A percentile compares a stretch with the other conserved stretches of the same genome.
Evolutionary conservation across 768 basidiomycete species (phyloP).

Genomic region (Lepiota brunneoincarnata): DNA sequence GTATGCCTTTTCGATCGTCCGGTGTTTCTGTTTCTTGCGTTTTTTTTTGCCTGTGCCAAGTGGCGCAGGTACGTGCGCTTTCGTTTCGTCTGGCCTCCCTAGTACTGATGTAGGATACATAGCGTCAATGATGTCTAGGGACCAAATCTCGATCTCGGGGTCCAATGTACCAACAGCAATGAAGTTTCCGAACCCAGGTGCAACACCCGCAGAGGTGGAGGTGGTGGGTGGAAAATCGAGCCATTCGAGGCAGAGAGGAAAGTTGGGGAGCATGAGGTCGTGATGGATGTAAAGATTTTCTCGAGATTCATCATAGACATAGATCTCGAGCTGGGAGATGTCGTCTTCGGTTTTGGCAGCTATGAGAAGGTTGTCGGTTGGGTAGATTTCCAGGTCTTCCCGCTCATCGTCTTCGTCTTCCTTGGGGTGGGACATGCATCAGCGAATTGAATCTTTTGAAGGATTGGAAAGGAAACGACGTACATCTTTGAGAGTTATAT

Average conservation of each 20-base stretch:
- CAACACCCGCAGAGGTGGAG: too few species aligned
- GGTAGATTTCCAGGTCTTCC: constrained; percentile 83
- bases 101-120: constrained; percentile 93
- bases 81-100: constrained; percentile 82
- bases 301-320: constrained; percentile 90
- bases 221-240: constrained; percentile 87
- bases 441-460: constrained; percentile 10
- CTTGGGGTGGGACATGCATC: constrained; percentile 30
- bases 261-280: constrained; percentile 95
- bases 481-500: constrained; percentile 94
- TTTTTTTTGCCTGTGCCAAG: constrained; percentile 97
- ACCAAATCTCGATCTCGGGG: constrained; percentile 99
- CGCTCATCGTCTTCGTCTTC: constrained; percentile 81
- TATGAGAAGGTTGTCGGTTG: constrained; percentile 91
- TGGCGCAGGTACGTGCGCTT: constrained; percentile 73
- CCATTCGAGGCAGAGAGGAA: constrained; percentile 99
- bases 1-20: constrained; percentile 56
- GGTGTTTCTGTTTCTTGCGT: constrained; percentile 79
- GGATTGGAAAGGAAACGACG: constrained; percentile 18
- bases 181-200: constrained; percentile 70
- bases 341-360: constrained; percentile 96
- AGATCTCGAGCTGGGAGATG: constrained; percentile 91
- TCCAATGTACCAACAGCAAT: constrained; percentile 97
- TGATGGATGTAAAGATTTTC: constrained; percentile 96
- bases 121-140: constrained; percentile 87